phyloP scores from a whole-genome alignment of 306 rosid genomes.

The Prunus armeniaca region DNA sequence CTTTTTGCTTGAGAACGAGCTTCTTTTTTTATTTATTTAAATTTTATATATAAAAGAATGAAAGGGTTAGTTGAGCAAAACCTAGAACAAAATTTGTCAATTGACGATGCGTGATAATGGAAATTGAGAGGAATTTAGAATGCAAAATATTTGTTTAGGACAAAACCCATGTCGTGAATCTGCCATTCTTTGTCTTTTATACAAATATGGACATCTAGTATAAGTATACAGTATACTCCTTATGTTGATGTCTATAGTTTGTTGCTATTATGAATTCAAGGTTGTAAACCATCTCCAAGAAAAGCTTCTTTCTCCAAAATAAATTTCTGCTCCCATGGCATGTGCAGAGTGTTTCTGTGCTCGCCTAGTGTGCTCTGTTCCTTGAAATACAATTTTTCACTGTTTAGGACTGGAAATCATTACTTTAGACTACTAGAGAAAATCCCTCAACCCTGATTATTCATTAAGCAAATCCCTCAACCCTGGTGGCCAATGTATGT shows the following conservation, averaged over 20 bases:
- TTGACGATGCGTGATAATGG: not conserved
- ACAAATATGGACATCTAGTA: not conserved
- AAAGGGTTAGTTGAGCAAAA: not conserved
- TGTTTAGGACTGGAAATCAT: not conserved
- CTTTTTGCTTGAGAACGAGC: not conserved
- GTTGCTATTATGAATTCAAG: not conserved
- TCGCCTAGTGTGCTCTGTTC: not conserved
- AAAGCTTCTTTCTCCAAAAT: not conserved
- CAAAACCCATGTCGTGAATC: not conserved
- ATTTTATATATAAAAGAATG: not conserved
- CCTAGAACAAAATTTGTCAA: slow-evolving; percentile 3
- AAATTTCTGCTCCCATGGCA: not conserved
- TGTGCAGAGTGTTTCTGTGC: too few species aligned
- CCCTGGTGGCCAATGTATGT: not conserved
- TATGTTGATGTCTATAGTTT: not conserved
- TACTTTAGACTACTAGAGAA: not conserved
- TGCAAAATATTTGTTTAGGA: not conserved
- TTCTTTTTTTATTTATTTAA: too few species aligned
- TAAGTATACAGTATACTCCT: not conserved
- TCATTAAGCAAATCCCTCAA: not conserved
- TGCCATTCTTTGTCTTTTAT: not conserved
- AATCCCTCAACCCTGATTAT: not conserved
- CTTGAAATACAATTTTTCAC: not conserved
- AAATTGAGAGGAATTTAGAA: not conserved
- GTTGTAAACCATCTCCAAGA: not conserved